Evolutionary conservation across 192 early-diverging fungal genomes (phyloP), one percentile per base, ranked within the genome.

Genomic region (Mortierella antarctica): DNA sequence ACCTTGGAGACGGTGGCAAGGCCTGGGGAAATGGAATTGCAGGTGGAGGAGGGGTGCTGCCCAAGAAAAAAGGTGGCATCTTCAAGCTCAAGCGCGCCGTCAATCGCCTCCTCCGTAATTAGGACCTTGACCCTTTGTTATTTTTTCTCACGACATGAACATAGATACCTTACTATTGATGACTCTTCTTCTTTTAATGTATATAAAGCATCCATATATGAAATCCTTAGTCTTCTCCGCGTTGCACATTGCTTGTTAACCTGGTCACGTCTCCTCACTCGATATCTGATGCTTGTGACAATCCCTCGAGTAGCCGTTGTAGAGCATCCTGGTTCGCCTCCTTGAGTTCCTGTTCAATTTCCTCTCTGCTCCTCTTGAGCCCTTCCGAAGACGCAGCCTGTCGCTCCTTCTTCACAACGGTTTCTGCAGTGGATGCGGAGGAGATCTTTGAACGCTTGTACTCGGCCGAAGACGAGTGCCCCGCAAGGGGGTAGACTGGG

Each of bases 71-170:
- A 14, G 72, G 72, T 48, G 74, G 74, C 21, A 70, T 76, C 17
- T 76, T 76, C 55, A 76, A 76, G 50, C 69, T 76, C 55, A 76
- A 76, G 67, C 51, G 61, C 6, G 74, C 74, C 6, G 74, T 76
- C 66, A 76, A 76, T n/a, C 74, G 74, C 13, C 74, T 76, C 44
- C 56, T 76, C 8, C 74, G 74, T 12, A 76, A 76, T 40, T 74
- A 47, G 42, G 46, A 8, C 10, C 44, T 13, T 52, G 18, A 56
- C 20, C 52, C 23, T 52, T n/a, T 1, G 17, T 17, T 59, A n/a
- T 50, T 52, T 50, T 20, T 13, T n/a, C 48, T 56, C 45, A 21
- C 40, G n/a, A 18, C 42, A 18, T 18, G n/a, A 46, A 18, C 44
- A 47, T n/a, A n/a, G n/a, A 20, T 55, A 55, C 10, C n/a, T n/a